These are phyloP conservation scores for Geranium incanum DNA, from an alignment of 441 rosid genomes.

Conservation along the genomic window DNA sequence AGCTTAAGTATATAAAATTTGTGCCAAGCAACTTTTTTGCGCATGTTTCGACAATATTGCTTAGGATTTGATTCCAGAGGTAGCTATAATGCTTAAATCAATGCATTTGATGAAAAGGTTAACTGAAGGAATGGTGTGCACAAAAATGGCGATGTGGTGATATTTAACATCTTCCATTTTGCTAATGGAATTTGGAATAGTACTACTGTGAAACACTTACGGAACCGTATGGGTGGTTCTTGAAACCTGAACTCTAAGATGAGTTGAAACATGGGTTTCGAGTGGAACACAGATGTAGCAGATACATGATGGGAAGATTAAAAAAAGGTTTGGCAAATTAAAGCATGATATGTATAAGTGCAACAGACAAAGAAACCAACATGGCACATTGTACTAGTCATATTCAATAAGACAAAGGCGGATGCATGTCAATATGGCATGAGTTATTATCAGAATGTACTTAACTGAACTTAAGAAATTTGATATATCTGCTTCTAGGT, in stretches of 20 bases:
- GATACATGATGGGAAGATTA: background rate
- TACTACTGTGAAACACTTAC: background rate
- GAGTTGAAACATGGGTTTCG: background rate
- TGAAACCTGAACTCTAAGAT: background rate
- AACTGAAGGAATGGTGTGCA: background rate
- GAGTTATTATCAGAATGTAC: background rate
- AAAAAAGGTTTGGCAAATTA: background rate
- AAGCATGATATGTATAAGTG: background rate
- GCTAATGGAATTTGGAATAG: background rate
- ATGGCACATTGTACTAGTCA: background rate
- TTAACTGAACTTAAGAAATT: conserved; percentile 10
- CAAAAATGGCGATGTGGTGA: background rate
- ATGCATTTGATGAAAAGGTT: background rate
- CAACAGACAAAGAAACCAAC: background rate
- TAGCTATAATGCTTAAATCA: background rate
- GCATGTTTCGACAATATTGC: background rate
- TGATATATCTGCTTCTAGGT: conserved; percentile 31
- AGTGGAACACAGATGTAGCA: background rate
- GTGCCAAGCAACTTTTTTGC: background rate
- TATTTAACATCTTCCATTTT: background rate
- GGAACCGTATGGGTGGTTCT: background rate
- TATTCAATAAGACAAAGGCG: background rate
- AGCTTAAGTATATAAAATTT: background rate
- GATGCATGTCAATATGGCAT: background rate
- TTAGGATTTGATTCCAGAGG: background rate